Percentiles rank a stretch among this genome's conserved stretches.
phyloP scores from a whole-genome alignment of 345 rosid species.

The Gossypium sturtianum region DNA sequence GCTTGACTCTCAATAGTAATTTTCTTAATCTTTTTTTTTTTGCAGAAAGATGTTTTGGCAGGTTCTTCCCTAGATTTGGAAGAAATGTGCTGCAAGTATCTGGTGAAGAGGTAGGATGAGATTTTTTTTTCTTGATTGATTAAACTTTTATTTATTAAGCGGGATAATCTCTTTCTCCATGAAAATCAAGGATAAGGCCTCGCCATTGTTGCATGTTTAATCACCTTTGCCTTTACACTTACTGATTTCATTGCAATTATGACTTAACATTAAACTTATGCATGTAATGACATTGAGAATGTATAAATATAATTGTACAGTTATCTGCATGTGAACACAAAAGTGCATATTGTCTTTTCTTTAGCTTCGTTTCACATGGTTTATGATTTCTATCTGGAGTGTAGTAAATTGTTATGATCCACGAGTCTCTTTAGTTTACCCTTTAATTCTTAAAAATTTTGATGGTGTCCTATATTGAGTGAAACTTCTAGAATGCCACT shows the following conservation, averaged over 20 bases:
- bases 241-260: background rate
- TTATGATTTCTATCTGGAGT: background rate
- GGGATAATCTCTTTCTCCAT: background rate
- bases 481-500: background rate
- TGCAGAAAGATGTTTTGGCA: constrained; percentile 47
- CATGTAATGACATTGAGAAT: background rate
- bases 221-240: background rate
- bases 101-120: constrained; percentile 39
- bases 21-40: background rate
- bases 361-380: background rate
- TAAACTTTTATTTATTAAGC: background rate
- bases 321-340: background rate
- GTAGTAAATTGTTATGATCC: background rate
- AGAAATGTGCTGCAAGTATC: constrained; percentile 42
- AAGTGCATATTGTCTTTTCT: background rate
- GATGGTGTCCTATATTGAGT: background rate
- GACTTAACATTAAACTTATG: background rate
- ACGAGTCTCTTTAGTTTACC: background rate
- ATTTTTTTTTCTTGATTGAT: background rate
- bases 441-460: background rate
- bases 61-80: constrained; percentile 44
- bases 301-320: background rate
- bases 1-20: background rate
- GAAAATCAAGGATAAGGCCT: background rate
- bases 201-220: background rate